Base-by-base conservation (phyloP, 2,329 filamentous ascomycete species). In the Cladosporium velox region DNA sequence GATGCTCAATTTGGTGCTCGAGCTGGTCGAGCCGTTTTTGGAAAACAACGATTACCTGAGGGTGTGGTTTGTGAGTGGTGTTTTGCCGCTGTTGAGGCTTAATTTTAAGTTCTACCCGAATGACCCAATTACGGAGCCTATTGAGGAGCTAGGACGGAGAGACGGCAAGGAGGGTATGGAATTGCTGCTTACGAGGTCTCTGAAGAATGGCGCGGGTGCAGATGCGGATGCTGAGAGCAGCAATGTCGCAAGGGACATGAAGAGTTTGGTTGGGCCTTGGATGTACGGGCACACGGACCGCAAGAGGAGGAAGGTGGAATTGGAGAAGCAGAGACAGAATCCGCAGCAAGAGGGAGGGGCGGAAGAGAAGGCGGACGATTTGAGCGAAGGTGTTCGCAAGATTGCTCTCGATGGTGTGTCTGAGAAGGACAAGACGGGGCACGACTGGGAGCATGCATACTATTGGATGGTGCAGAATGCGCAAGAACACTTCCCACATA, bases 211-310 rank as follows among this genome's bases (percentile, higher is more conserved):
- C 15, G 26, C 14, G 12, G 54, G 30, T 28, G 30, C 35, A 59
- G 30, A 44, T 10, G 38, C 38, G 7, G 41, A 15, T 47, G 30
- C 65, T 35, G 49, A 34, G 49, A 35, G 72, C 69, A 64, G 69
- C 1, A 75, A 81, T 44, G 74, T 89, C 58, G 87, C 86, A 1
- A 85, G 90, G 65, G 90, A 93, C 73, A 74, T 93, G 65, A 86
- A 86, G 68, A 86, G 88, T 0, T 74, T 93, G 44, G 79, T 93
- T 59, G 88, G 88, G 0, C 91, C 91, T 2, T 94, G 91, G 91
- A 80, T 93, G 59, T 88, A 90, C 72, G 87, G 87, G 55, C 83
- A 87, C 60, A 83, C 78, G 24, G 85, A 88, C 64, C 88, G 89
- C 81, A 85, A 84, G 67, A 75, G 78, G 68, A 78, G 74, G 47